phyloP scores from a whole-genome alignment of 1,284 basidiomycete species.

The Apiotrichum mycotoxinovorans region DNA sequence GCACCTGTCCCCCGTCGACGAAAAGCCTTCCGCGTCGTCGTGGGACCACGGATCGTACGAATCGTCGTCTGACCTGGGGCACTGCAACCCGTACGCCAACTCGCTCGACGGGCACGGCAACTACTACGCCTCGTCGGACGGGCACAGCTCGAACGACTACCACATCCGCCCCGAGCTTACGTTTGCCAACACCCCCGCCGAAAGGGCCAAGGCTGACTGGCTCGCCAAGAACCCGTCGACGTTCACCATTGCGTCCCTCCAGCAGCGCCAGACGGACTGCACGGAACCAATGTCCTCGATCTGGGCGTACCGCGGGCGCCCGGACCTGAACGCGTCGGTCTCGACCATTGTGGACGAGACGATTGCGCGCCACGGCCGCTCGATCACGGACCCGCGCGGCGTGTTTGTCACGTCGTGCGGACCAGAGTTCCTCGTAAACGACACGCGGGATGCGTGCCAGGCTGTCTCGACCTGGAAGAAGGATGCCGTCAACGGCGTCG shows the following conservation, averaged over 20 bases:
- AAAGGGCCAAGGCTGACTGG: constrained; percentile 29
- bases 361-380: constrained; percentile 19
- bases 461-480: constrained; percentile 26
- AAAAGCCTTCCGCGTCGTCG: not conserved
- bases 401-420: constrained; percentile 42
- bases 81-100: not conserved
- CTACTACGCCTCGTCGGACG: not conserved
- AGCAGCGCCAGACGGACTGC: constrained; percentile 12
- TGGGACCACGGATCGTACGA: constrained; percentile 2
- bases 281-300: constrained; percentile 22
- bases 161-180: not conserved
- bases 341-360: constrained; percentile 28
- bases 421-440: constrained; percentile 35
- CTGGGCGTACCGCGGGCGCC: constrained; percentile 28
- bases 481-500: constrained; percentile 35
- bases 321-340: constrained; percentile 27
- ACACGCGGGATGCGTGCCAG: constrained; percentile 29
- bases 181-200: constrained; percentile 13
- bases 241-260: constrained; percentile 4
- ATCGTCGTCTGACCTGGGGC: not conserved
- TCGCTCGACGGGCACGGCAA: not conserved
- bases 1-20: not conserved
- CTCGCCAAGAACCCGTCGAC: constrained; percentile 26
- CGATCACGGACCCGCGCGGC: constrained; percentile 26
- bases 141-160: not conserved